Conservation (phyloP, 192 early-diverging fungal species). For the Pilobolus umbonatus region DNA sequence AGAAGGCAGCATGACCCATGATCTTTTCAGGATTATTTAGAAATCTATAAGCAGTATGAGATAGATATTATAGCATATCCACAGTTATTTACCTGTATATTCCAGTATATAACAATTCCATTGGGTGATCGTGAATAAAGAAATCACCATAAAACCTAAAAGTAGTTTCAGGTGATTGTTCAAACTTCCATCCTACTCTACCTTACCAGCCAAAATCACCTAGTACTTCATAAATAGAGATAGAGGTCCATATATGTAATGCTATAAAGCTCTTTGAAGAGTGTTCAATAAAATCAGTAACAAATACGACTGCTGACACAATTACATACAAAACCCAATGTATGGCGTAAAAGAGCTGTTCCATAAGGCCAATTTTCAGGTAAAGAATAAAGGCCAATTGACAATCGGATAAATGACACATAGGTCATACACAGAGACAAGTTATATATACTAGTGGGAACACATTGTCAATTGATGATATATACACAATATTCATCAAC, state of each 20-base stretch:
- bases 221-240: conserved; percentile 87
- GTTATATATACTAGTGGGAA: conserved; percentile 72
- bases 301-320: background rate
- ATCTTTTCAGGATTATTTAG: conserved; percentile 94
- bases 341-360: conserved; percentile 73
- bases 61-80: background rate
- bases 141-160: conserved; percentile 89
- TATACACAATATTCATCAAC: background rate
- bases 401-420: conserved; percentile 75
- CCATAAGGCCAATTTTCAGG: conserved; percentile 68
- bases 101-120: conserved; percentile 78
- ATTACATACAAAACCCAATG: conserved; percentile 53
- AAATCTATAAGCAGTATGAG: conserved; percentile 4
- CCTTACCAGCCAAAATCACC: conserved; percentile 86
- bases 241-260: conserved; percentile 87
- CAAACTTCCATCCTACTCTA: background rate
- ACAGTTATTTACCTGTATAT: conserved; percentile 65
- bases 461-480: background rate
- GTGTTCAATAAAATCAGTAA: background rate
- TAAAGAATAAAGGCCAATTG: conserved; percentile 70
- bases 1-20: conserved; percentile 87
- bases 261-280: conserved; percentile 55
- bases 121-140: conserved; percentile 76
- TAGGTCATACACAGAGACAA: conserved; percentile 88
- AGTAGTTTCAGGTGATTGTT: background rate